Conservation (phyloP, 176 grass and related monocot species). For the Coix lacrymajobi region DNA sequence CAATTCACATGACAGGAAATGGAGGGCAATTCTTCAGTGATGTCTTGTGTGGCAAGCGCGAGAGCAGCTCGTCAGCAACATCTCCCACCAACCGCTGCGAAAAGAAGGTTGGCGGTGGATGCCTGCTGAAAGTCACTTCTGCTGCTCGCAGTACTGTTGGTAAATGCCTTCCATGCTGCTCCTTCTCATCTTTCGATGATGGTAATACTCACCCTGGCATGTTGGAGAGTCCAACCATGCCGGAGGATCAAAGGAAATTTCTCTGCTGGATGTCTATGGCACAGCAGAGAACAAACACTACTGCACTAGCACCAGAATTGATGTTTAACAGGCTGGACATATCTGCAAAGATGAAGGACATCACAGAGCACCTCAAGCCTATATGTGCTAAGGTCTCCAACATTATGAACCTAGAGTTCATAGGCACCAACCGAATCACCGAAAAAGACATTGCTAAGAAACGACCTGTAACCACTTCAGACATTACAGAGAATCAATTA, state of each 20-base stretch:
- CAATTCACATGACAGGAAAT: neutral
- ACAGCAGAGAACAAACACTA: neutral
- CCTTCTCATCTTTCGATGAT: neutral
- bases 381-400: neutral
- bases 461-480: neutral
- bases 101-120: neutral
- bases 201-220: neutral
- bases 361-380: neutral
- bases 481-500: neutral
- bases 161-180: neutral
- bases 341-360: neutral
- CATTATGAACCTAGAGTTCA: neutral
- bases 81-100: neutral
- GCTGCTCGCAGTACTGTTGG: neutral
- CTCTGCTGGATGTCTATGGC: neutral
- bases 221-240: neutral
- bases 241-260: too few relatives aligned
- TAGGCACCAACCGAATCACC: neutral
- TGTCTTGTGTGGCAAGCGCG: neutral
- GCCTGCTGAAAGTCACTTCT: neutral
- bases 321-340: neutral
- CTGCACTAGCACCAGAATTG: neutral
- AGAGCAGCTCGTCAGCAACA: neutral
- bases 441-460: neutral
- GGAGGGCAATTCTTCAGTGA: neutral